Evolutionary conservation across 306 rosid species (phyloP).

Genomic region (Vigna mungo): DNA sequence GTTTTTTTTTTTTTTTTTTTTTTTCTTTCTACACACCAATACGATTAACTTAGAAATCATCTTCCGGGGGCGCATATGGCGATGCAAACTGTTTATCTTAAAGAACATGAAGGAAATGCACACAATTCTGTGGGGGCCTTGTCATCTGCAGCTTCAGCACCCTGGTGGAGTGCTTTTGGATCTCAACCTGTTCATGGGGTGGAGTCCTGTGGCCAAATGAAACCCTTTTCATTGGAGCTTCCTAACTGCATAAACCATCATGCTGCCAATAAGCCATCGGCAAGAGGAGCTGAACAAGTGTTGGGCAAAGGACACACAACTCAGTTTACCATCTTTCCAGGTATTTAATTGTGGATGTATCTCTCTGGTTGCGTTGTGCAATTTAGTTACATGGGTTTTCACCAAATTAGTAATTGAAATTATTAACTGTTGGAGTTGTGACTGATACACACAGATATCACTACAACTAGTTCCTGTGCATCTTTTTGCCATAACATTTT

Average conservation of each 20-base stretch:
- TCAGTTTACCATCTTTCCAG: conserved; percentile 80
- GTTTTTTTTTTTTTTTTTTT: not conserved
- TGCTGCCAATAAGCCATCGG: conserved; percentile 53
- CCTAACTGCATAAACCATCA: conserved; percentile 61
- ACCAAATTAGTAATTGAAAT: conserved; percentile 2
- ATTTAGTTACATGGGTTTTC: conserved; percentile 7
- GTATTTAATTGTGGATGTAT: conserved; percentile 48
- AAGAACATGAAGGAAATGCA: conserved; percentile 74
- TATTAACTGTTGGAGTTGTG: conserved; percentile 32
- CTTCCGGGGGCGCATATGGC: conserved; percentile 61
- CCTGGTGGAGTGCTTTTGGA: conserved; percentile 81
- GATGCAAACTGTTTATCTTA: conserved; percentile 66
- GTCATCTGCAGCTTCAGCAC: conserved; percentile 58
- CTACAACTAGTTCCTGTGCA: conserved; percentile 15
- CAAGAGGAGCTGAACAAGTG: conserved; percentile 61
- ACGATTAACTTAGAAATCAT: conserved; percentile 15
- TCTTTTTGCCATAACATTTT: conserved; percentile 17
- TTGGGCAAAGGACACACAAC: conserved; percentile 60
- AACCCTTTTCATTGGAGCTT: conserved; percentile 64
- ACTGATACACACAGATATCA: conserved; percentile 15
- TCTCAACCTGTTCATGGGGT: conserved; percentile 65
- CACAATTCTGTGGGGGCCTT: conserved; percentile 63
- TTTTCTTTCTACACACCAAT: not conserved
- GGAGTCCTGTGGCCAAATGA: conserved; percentile 69
- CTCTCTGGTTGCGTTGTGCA: conserved; percentile 15